Evolutionary conservation across 2,329 filamentous ascomycete genomes (phyloP).

Genomic region (Pseudocercospora pini-densiflorae): DNA sequence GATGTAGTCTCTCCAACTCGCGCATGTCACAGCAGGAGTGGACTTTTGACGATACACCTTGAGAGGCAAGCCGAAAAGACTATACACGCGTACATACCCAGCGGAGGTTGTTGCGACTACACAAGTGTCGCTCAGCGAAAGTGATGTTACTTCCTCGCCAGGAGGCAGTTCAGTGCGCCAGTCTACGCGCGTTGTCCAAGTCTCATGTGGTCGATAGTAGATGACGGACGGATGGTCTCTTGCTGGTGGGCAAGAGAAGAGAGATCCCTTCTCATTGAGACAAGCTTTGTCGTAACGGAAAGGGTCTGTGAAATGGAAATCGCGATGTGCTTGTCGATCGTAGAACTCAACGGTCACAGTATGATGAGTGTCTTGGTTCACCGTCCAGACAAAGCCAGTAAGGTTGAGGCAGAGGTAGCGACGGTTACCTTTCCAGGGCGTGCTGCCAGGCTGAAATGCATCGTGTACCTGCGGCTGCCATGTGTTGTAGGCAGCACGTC

Average conservation of each 20-base stretch:
- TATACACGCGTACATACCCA: slow-evolving; percentile 91
- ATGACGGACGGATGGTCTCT: slow-evolving; percentile 74
- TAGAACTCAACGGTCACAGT: slow-evolving; percentile 98
- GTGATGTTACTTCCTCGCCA: slow-evolving; percentile 83
- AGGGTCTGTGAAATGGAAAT: slow-evolving; percentile 97
- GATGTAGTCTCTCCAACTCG: slow-evolving; percentile 95
- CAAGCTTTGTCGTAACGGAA: slow-evolving; percentile 97
- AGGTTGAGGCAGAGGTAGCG: slow-evolving; percentile 93
- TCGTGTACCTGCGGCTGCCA: slow-evolving; percentile 74
- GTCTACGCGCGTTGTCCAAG: slow-evolving; percentile 88
- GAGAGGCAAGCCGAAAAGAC: slow-evolving; percentile 86
- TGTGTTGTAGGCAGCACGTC: slow-evolving; percentile 52
- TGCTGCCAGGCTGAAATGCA: slow-evolving; percentile 90
- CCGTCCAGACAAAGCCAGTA: slow-evolving; percentile 94
- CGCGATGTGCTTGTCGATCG: slow-evolving; percentile 86
- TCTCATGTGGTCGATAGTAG: slow-evolving; percentile 97
- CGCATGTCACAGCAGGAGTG: slow-evolving; percentile 86
- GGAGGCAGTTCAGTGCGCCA: slow-evolving; percentile 87
- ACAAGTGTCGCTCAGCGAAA: slow-evolving; percentile 90
- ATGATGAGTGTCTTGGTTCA: slow-evolving; percentile 85
- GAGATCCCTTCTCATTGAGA: slow-evolving; percentile 77
- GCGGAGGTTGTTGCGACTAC: slow-evolving; percentile 85
- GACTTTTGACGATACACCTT: slow-evolving; percentile 92
- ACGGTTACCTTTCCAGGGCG: slow-evolving; percentile 92
- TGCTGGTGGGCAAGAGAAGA: slow-evolving; percentile 79